Base-by-base conservation (phyloP, 495 filamentous ascomycete genomes). In the Beverwykella pulmonaria region DNA sequence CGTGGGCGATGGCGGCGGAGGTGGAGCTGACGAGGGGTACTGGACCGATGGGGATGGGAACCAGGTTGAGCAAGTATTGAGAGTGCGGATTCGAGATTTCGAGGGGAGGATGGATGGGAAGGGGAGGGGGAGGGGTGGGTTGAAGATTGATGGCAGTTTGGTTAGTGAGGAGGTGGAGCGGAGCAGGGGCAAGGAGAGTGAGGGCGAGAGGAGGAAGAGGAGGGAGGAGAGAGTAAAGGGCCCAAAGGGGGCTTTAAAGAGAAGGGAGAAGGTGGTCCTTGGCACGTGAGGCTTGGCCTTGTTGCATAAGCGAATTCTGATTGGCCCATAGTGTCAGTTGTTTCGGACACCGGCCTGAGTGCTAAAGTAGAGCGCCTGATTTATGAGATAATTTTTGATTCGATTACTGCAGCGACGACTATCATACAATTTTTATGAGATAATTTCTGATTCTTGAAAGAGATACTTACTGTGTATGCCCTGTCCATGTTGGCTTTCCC, bases 121-220 rank as follows among this genome's bases (percentile, higher is more conserved):
- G 80, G 81, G 29, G 82, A 86, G 61, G 78, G 82, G 54, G 84
- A 88, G 61, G 58, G 82, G 86, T 0, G 87, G 90, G 71, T 66
- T 90, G 68, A 87, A 83, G 62, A 87, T 92, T 56, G 86, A 89
- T 70, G 89, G 88, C 5, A 90, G 87, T 22, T 83, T 92, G 79
- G 77, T 91, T 12, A 68, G 73, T 39, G 75, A 71, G 10, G 75
- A 76, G 22, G 76, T 59, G 61, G 68, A 63, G 52, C 32, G 9
- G 39, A 48, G 32, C 27, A 52, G 30, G 25, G 57, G 49, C 48
- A 32, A 17, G 36, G 54, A 41, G 53, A 17, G 48, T 25, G 57
- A 59, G 47, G 22, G 22, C 15, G 15, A 49, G 56, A 49, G 15
- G 56, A 19, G 69, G 72, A 36, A 52, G 27, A 63, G 22, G 52